A percentile compares a stretch with the other conserved stretches of the same genome.
Conservation (phyloP, 768 basidiomycete genomes). For the Boletus rufocinnamomeus region DNA sequence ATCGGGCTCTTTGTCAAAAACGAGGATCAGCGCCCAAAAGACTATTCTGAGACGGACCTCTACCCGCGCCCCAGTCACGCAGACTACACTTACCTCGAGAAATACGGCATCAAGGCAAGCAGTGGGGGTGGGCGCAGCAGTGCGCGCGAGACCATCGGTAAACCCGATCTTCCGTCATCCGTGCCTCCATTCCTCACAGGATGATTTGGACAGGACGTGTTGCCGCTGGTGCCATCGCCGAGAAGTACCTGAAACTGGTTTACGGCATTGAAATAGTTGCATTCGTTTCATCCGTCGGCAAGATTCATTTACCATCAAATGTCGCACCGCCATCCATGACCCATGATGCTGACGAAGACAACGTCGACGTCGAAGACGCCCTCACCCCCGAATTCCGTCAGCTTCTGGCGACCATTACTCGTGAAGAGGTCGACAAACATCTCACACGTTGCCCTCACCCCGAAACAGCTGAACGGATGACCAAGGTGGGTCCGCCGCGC, state of each 20-base stretch:
- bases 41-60: slow-evolving; percentile 97
- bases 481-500: slow-evolving; percentile 53
- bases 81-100: slow-evolving; percentile 96
- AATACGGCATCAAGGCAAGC: slow-evolving; percentile 97
- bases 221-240: slow-evolving; percentile 97
- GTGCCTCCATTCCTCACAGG: slow-evolving; percentile 6
- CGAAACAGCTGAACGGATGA: slow-evolving; percentile 90
- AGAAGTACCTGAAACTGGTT: slow-evolving; percentile 86
- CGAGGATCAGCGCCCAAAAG: slow-evolving; percentile 97
- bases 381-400: slow-evolving; percentile 81
- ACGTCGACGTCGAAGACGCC: slow-evolving; percentile 67
- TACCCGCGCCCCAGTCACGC: slow-evolving; percentile 98
- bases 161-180: slow-evolving; percentile 13
- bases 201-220: slow-evolving; percentile 67
- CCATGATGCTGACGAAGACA: slow-evolving; percentile 53
- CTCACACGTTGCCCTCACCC: slow-evolving; percentile 87
- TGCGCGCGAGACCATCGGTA: slow-evolving; percentile 96
- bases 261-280: slow-evolving; percentile 95
- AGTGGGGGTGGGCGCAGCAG: slow-evolving; percentile 94
- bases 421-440: slow-evolving; percentile 87
- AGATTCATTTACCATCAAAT: slow-evolving; percentile 73
- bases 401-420: slow-evolving; percentile 75
- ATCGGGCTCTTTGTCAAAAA: slow-evolving; percentile 97
- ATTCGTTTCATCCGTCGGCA: slow-evolving; percentile 96
- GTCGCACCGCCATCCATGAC: slow-evolving; percentile 43